Base-by-base conservation (phyloP, 345 rosid genomes). In the Salix dunnii region DNA sequence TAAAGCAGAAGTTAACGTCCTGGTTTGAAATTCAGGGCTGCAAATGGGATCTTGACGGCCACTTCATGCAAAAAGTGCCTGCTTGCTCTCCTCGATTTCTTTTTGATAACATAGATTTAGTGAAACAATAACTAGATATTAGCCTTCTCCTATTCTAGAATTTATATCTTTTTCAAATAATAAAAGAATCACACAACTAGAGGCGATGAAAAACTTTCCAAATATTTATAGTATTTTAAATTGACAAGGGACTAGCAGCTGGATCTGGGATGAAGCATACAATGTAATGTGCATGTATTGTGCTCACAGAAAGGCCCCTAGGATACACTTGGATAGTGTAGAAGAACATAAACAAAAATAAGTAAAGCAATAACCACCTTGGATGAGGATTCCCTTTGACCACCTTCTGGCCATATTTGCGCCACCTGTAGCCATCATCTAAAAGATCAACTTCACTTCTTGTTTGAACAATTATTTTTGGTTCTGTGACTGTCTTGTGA, bases 371-470 rank as follows among this genome's bases (percentile, higher is more conserved):
- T 35, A 58, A 61, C 48, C 48, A 93, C 99, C 98, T 93, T 16
- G 98, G 99, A 88, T 96, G 91, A 27, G 94, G 91, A 78, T 91
- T 96, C 81, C 99, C 99, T 83, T 96, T 96, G 81, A 96, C 99
- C 81, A 96, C 92, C 86, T 96, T 93, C 91, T 96, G 99, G 80
- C 99, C 99, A 66, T 96, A 96, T 78, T 96, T 96, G 76, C 99
- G 98, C 99, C 98, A 96, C 76, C 91, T 90, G 78, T 90, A 96
- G 71, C 99, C 99, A 88, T 96, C 99, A 77, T 96, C 98, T 38
- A 96, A 83, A 77, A 96, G 97, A 85, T 96, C 99, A 43, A 96
- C 96, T 87, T 93, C 96, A 85, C 99, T 96, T 89, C 92, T 91
- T 31, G 99, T 96, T 86, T 96, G 99, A 72, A 96, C 89, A 23